Evolutionary conservation across 2,329 filamentous ascomycete genomes (phyloP).

Genomic region (Onygena corvina): DNA sequence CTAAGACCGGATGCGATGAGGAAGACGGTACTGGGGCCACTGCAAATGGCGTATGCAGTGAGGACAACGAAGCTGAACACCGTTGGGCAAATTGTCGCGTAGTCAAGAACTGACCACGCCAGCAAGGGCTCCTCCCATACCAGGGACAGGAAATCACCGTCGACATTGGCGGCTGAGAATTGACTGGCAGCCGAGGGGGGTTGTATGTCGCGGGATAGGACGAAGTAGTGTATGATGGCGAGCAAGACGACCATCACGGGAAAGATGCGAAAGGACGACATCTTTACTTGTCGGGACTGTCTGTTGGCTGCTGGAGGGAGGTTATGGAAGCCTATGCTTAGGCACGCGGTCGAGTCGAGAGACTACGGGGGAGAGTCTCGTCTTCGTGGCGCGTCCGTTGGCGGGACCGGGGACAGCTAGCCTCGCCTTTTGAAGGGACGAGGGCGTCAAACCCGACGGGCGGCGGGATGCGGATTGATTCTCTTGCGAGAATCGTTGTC

Average conservation of each 20-base stretch:
- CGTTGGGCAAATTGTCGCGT: slow-evolving; percentile 9
- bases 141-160: neutral
- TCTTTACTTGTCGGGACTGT: neutral
- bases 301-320: neutral
- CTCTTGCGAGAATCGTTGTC: slow-evolving; percentile 1
- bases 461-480: neutral
- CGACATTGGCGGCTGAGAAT: neutral
- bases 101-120: slow-evolving; percentile 6
- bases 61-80: slow-evolving; percentile 7
- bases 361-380: too few species aligned
- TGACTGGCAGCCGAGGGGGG: too few species aligned
- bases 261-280: neutral
- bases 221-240: neutral
- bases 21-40: neutral
- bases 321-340: too few species aligned
- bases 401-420: too few species aligned
- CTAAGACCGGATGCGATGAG: neutral
- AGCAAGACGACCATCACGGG: neutral
- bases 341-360: neutral
- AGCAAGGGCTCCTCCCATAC: slow-evolving; percentile 3
- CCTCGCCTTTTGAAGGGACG: neutral
- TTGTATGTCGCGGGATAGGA: neutral
- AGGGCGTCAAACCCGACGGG: neutral
- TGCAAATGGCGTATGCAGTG: slow-evolving; percentile 5
- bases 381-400: too few species aligned